phyloP scores from a whole-genome alignment of 2,329 filamentous ascomycete genomes.

The Neocucurbitaria cava region DNA sequence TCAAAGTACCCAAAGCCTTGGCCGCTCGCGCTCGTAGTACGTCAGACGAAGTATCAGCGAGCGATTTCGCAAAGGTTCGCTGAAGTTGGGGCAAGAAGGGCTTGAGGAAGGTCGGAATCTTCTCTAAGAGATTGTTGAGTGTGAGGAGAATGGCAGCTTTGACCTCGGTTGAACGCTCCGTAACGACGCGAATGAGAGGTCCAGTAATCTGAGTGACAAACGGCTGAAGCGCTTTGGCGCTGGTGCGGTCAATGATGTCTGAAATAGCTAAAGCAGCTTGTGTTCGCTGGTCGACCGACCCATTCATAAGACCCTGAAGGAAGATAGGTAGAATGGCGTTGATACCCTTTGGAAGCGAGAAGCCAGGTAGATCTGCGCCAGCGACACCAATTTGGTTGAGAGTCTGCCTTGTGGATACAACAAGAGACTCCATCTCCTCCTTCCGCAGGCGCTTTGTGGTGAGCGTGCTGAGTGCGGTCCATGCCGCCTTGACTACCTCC shows the following conservation, averaged over 20 bases:
- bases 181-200: slow-evolving; percentile 95
- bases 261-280: slow-evolving; percentile 92
- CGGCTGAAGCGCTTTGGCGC: slow-evolving; percentile 83
- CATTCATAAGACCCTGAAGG: slow-evolving; percentile 97
- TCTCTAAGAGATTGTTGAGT: slow-evolving; percentile 92
- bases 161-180: slow-evolving; percentile 93
- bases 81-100: slow-evolving; percentile 97
- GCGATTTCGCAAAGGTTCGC: slow-evolving; percentile 93
- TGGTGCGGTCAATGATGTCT: slow-evolving; percentile 93
- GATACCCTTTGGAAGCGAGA: slow-evolving; percentile 92
- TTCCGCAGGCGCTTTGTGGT: slow-evolving; percentile 85
- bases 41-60: slow-evolving; percentile 93
- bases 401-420: slow-evolving; percentile 83
- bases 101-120: slow-evolving; percentile 94
- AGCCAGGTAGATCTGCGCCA: slow-evolving; percentile 84
- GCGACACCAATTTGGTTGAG: slow-evolving; percentile 88
- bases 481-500: slow-evolving; percentile 87
- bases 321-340: slow-evolving; percentile 96
- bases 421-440: slow-evolving; percentile 96
- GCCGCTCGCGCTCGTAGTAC: slow-evolving; percentile 85
- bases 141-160: slow-evolving; percentile 94
- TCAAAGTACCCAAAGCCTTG: slow-evolving; percentile 91
- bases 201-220: slow-evolving; percentile 98
- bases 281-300: slow-evolving; percentile 87
- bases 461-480: slow-evolving; percentile 84